phyloP scores from a whole-genome alignment of 495 filamentous ascomycete genomes.

The Penicillium diatomitis region DNA sequence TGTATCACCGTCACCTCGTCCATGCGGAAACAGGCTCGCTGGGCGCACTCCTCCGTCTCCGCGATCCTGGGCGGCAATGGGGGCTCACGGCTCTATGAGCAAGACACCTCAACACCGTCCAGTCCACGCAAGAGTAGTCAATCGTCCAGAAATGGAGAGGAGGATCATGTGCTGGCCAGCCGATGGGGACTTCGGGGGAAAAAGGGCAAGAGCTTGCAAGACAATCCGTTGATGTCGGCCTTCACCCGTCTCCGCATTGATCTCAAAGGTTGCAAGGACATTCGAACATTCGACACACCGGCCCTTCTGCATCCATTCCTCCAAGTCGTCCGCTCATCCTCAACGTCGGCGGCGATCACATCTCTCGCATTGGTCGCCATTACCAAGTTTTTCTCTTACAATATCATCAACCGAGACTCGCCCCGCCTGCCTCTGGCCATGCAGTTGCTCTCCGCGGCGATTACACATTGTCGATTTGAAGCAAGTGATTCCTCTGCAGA shows the following conservation, averaged over 20 bases:
- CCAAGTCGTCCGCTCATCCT: constrained; percentile 93
- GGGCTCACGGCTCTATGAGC: constrained; percentile 39
- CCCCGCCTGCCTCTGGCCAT: constrained; percentile 83
- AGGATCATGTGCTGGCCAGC: constrained; percentile 48
- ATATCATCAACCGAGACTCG: constrained; percentile 72
- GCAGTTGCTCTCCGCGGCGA: constrained; percentile 88
- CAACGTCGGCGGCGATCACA: constrained; percentile 91
- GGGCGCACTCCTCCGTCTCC: constrained; percentile 92
- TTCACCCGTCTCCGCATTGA: constrained; percentile 86
- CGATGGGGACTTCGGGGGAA: constrained; percentile 90
- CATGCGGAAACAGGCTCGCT: constrained; percentile 95
- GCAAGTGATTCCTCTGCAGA: constrained; percentile 90
- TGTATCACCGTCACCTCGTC: constrained; percentile 97
- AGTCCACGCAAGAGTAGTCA: constrained; percentile 27
- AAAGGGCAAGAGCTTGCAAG: constrained; percentile 96
- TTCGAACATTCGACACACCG: constrained; percentile 80
- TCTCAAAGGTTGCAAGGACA: constrained; percentile 88
- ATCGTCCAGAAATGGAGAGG: constrained; percentile 19
- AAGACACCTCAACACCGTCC: constrained; percentile 29
- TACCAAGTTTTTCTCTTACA: constrained; percentile 94
- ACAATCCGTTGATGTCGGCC: constrained; percentile 92
- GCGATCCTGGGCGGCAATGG: constrained; percentile 83
- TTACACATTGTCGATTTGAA: constrained; percentile 97
- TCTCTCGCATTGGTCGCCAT: constrained; percentile 91
- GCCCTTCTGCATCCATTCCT: constrained; percentile 90